A percentile compares a stretch with the other conserved stretches of the same genome.
phyloP scores from a whole-genome alignment of 1,139 yeast species.

The Hansenula lynferdii region DNA sequence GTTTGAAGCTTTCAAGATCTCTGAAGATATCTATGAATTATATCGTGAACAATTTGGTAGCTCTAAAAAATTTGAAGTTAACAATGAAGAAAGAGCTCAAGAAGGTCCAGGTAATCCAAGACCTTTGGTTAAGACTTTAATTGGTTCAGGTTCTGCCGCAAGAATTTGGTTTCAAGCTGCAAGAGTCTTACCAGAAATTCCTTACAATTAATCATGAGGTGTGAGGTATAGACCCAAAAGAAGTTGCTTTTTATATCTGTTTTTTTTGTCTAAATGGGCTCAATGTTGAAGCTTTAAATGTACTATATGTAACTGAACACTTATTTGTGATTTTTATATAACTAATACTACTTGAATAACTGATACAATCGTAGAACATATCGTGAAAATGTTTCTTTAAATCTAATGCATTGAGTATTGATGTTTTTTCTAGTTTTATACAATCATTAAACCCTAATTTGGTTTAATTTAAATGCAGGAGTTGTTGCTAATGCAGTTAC shows the following conservation, averaged over 20 bases:
- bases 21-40: conserved; percentile 44
- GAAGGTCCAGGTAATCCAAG: conserved; percentile 36
- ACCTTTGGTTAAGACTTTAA: conserved; percentile 48
- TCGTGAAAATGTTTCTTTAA: no score
- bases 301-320: no score
- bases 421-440: background rate
- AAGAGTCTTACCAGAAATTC: conserved; percentile 39
- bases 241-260: no score
- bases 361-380: no score
- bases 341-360: no score
- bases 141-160: conserved; percentile 66
- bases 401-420: background rate
- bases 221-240: no score
- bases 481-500: conserved; percentile 54
- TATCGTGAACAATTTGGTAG: conserved; percentile 55
- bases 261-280: no score
- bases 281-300: no score
- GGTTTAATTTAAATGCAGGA: conserved; percentile 75
- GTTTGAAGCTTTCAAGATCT: conserved; percentile 56
- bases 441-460: conserved; percentile 42
- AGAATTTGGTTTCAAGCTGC: conserved; percentile 68
- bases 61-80: conserved; percentile 46
- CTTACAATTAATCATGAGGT: background rate
- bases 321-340: no score
- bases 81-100: conserved; percentile 42